phyloP scores from a whole-genome alignment of 305 asterid genomes.

The Andrographis paniculata region DNA sequence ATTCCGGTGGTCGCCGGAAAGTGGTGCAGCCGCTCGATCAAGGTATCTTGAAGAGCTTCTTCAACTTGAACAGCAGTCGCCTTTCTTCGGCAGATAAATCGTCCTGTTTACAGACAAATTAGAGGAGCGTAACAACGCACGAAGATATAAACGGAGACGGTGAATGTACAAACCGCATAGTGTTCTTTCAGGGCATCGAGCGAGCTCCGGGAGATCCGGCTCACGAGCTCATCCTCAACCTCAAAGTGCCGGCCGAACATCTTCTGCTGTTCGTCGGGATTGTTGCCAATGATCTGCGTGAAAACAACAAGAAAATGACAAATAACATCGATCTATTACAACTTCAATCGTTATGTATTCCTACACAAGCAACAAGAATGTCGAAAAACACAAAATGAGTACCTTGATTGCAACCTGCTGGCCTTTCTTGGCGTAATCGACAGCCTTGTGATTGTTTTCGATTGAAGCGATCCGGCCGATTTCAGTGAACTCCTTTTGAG shows the following conservation, averaged over 20 bases:
- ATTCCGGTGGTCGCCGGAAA: too few relatives aligned
- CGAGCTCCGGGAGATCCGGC: slow-evolving; percentile 77
- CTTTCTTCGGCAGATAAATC: slow-evolving; percentile 71
- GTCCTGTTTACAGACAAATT: slow-evolving; percentile 45
- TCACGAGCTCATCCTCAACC: slow-evolving; percentile 88
- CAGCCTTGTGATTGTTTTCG: slow-evolving; percentile 88
- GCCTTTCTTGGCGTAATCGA: slow-evolving; percentile 90
- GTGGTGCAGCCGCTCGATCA: too few relatives aligned
- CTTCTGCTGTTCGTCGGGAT: slow-evolving; percentile 86
- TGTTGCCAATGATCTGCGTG: slow-evolving; percentile 71
- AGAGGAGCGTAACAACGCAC: not conserved
- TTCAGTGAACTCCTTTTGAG: slow-evolving; percentile 66
- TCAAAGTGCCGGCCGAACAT: slow-evolving; percentile 96
- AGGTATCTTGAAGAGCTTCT: slow-evolving; percentile 66
- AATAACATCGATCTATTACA: too few relatives aligned
- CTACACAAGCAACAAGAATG: too few relatives aligned
- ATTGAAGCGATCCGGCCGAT: slow-evolving; percentile 89
- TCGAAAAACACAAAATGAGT: slow-evolving; percentile 1
- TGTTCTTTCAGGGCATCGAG: slow-evolving; percentile 83
- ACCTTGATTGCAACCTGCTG: slow-evolving; percentile 96
- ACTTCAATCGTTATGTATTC: too few relatives aligned
- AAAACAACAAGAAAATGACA: too few relatives aligned
- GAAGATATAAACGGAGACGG: slow-evolving; percentile 6
- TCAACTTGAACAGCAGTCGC: slow-evolving; percentile 62
- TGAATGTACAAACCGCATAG: slow-evolving; percentile 50